Base-by-base conservation (phyloP, 345 rosid species). In the Gossypium australe region DNA sequence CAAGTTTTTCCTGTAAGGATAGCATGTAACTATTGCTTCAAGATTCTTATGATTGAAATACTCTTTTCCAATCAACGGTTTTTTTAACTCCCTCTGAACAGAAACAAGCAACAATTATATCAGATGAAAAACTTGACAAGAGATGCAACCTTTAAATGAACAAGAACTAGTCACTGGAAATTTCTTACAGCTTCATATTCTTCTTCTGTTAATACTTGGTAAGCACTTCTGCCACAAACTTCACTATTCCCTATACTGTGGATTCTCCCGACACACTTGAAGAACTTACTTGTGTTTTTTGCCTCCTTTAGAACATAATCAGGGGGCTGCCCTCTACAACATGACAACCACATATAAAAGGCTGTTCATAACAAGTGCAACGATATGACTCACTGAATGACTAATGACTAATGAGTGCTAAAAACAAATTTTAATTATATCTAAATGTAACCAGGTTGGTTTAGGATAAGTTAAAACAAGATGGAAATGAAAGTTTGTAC, bases 221-320 rank as follows among this genome's bases (percentile, higher is more conserved):
- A 93, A 72, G 88, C 86, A 81, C 86, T 89, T 88, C 82, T 85
- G 77, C 82, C 74, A 59, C 88, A 89, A 38, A 75, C 76, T 72
- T 86, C 94, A 75, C 75, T 93, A 84, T 76, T 85, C 78, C 89
- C 94, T 68, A 88, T 61, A 77, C 81, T 86, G 80, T 92, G 92
- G 81, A 89, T 86, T 81, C 86, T 93, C 77, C 94, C 96, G 71
- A 95, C 64, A 79, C 99, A 95, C 84, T 95, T 96, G 75, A 93
- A 96, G 81, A 92, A 96, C 85, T 93, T 96, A 64, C 74, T 88
- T 1, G 94, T 87, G 80, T 86, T 89, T 82, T 93, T 93, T 72
- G 99, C 97, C 84, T 93, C 98, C 87, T 90, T 90, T 71, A 96
- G 90, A 60, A 93, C 77, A 83, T 90, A 90, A 85, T 93, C 99